Base-by-base conservation (phyloP, 2,329 filamentous ascomycete genomes). In the Neofusicoccum ribis region DNA sequence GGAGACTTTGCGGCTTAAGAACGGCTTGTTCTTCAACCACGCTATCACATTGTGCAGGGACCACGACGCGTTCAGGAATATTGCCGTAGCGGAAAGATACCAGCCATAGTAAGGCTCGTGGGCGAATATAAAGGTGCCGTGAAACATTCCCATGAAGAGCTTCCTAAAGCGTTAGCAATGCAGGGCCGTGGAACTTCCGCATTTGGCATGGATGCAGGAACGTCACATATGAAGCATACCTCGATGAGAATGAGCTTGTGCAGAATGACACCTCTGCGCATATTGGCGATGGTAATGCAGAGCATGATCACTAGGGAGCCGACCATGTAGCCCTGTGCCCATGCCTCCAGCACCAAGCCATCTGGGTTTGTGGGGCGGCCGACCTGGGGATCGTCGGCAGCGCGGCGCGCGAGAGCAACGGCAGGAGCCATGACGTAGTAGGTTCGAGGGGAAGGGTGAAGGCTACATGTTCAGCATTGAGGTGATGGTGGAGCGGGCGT, bases 1-100 rank as follows among this genome's bases (percentile, higher is more conserved):
- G 52, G 82, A 86, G 36, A 82, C 80, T 7, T 78, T 75, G 36
- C 75, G 79, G 2, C 79, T 79, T 7, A 89, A 77, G 69, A 89
- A 88, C 0, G 87, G 87, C 62, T 82, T 83, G 67, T 85, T 87
- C 74, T 89, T 89, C 74, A 90, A 83, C 88, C 87, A 90, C 0
- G 87, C 83, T 66, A 90, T 86, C 66, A 89, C 80, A 68, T 89
- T 90, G 73, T 90, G 88, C 8, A 90, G 75, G 12, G 80, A 82
- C 85, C 86, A 89, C 3, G 85, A 88, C n/a, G 82, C 77, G 68
- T 88, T 88, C 27, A 90, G 81, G 17, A 85, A 81, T 7, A 89
- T 83, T 7, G 85, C 87, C 2, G 85, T 86, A 27, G 81, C 78
- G 1, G 85, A 87, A 2, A 89, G 79, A 74, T 88, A 89, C 87